These are phyloP conservation scores for Tieghemostelium lacteum DNA, from an alignment of 78 protist genomes.

Conservation along the genomic window DNA sequence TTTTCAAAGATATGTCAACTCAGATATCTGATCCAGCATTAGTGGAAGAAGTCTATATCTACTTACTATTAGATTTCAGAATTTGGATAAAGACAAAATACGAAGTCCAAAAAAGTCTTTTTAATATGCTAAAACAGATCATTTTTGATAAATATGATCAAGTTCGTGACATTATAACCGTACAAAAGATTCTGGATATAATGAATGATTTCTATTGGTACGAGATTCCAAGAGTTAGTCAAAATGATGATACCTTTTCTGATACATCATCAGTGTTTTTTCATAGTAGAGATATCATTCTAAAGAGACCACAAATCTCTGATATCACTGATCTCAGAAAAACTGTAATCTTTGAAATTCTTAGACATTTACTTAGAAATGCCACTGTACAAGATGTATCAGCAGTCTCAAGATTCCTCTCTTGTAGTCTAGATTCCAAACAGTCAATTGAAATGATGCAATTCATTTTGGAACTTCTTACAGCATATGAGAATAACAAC, in stretches of 20 bases:
- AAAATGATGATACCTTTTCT: not conserved
- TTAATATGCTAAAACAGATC: conserved; percentile 34
- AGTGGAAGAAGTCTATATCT: conserved; percentile 49
- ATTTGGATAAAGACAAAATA: conserved; percentile 53
- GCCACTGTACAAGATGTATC: conserved; percentile 24
- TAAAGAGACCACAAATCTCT: conserved; percentile 9
- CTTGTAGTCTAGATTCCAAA: conserved; percentile 2
- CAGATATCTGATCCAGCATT: conserved; percentile 56
- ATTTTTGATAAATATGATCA: conserved; percentile 38
- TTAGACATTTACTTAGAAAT: conserved; percentile 1
- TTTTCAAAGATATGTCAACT: conserved; percentile 53
- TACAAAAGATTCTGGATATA: conserved; percentile 49
- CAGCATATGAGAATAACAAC: not conserved
- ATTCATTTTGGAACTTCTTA: conserved; percentile 34
- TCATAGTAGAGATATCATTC: not conserved
- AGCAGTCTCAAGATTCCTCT: conserved; percentile 7
- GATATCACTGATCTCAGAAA: conserved; percentile 36
- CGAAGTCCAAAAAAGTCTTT: conserved; percentile 44
- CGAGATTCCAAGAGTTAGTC: not conserved
- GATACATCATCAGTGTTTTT: not conserved
- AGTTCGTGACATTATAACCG: conserved; percentile 23
- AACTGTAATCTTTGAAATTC: conserved; percentile 6
- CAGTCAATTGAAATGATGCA: conserved; percentile 48
- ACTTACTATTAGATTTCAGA: conserved; percentile 25
- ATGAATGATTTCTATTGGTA: conserved; percentile 73